These are phyloP conservation scores for Trametes hirsuta DNA, from an alignment of 1,284 basidiomycete genomes.

Conservation along the genomic window DNA sequence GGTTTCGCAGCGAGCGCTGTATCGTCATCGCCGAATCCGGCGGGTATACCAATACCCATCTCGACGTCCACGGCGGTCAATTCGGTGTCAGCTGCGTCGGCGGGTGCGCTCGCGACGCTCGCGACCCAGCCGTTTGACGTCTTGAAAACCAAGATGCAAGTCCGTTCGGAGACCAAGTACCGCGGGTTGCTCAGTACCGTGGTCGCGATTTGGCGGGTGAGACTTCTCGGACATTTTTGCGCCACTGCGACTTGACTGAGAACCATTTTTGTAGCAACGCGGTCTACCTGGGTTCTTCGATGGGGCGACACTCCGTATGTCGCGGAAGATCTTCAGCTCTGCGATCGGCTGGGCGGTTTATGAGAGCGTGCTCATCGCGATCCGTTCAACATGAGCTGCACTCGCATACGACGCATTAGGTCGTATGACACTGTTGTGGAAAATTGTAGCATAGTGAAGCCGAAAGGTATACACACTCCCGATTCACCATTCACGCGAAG, in stretches of 20 bases:
- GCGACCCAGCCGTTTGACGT: constrained; percentile 91
- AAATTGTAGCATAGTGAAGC: background rate
- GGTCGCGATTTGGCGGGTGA: constrained; percentile 67
- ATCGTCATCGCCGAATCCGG: constrained; percentile 26
- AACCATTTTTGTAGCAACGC: constrained; percentile 57
- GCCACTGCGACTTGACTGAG: background rate
- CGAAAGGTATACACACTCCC: too few species aligned
- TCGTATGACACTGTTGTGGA: too few species aligned
- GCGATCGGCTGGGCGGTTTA: constrained; percentile 94
- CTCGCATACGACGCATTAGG: background rate
- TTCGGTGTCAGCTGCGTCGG: constrained; percentile 68
- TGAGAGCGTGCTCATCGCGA: constrained; percentile 75
- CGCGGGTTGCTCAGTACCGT: constrained; percentile 70
- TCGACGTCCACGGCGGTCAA: constrained; percentile 53
- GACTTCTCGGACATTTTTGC: constrained; percentile 25
- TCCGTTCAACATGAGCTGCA: constrained; percentile 39
- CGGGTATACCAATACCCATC: constrained; percentile 39
- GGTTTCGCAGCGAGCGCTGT: constrained; percentile 11
- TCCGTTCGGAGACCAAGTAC: constrained; percentile 74
- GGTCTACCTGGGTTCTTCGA: constrained; percentile 84
- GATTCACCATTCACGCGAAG: too few species aligned
- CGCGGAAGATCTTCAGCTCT: constrained; percentile 88
- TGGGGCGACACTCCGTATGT: constrained; percentile 81
- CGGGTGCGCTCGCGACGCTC: constrained; percentile 81
- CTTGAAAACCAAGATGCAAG: constrained; percentile 92